Evolutionary conservation across 225 moss, liverwort and hornwort species (phyloP).

Genomic region (Takakia lepidozioides): DNA sequence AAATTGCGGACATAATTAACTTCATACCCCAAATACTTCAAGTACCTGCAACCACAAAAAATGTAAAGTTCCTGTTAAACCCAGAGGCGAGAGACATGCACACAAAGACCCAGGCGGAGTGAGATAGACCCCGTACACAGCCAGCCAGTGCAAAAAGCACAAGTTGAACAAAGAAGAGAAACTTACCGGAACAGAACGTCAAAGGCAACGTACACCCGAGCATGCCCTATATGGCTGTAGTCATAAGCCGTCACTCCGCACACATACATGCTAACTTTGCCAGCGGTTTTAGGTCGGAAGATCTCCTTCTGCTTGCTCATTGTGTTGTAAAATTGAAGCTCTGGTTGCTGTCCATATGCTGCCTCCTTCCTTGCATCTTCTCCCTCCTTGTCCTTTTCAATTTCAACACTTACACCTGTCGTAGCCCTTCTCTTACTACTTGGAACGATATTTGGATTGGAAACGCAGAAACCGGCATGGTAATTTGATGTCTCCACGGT

Average conservation of each 20-base stretch:
- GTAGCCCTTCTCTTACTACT: neutral
- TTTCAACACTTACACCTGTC: neutral
- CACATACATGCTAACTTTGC: constrained; percentile 98
- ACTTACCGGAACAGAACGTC: constrained; percentile 76
- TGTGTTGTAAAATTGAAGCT: constrained; percentile 83
- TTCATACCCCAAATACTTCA: constrained; percentile 74
- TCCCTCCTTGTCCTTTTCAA: neutral
- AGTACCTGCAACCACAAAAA: no score
- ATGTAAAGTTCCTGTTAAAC: no score
- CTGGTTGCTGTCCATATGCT: constrained; percentile 4
- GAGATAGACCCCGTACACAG: no score
- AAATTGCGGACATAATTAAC: constrained; percentile 95
- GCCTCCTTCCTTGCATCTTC: constrained; percentile 5
- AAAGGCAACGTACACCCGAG: constrained; percentile 96
- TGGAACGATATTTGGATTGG: neutral
- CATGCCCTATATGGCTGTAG: constrained; percentile 95
- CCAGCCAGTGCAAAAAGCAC: no score
- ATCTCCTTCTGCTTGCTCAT: constrained; percentile 85
- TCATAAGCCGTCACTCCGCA: constrained; percentile 97
- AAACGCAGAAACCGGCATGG: no score
- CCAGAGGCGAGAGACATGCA: no score
- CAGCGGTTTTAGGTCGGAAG: constrained; percentile 61
- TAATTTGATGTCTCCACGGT: no score
- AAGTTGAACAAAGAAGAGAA: constrained; percentile 1
- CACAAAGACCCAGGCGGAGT: no score